Base-by-base conservation (phyloP, 2,329 filamentous ascomycete genomes). In the Monilinia aucupariae region DNA sequence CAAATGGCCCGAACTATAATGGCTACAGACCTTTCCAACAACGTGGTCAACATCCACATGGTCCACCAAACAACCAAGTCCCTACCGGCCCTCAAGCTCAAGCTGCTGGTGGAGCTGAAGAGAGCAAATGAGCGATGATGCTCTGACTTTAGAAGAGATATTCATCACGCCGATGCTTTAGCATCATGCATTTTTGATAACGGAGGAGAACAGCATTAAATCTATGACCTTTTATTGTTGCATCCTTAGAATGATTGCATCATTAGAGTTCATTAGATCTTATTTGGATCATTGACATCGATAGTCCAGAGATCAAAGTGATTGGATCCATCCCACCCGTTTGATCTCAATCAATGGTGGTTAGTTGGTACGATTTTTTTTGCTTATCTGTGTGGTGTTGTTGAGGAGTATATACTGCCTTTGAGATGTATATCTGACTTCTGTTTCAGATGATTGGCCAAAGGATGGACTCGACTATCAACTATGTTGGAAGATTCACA, bases 1-100 rank as follows among this genome's bases (percentile, higher is more conserved):
- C 80, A 37, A 52, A 34, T n/a, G 47, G 81, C 82, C 66, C 81
- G 85, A 70, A 74, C 59, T 78, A 78, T 48, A 85, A 81, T 70
- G 82, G 82, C 66, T 79, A 77, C 67, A 83, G 84, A 74, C 80
- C 78, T 66, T 81, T 79, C 65, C 77, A 78, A 59, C 76, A 73
- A 43, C 72, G 75, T 61, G 66, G 64, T 48, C 71, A 70, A 63
- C 72, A 79, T 65, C 75, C 77, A 64, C 75, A 78, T 67, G 72
- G 73, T 61, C 76, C 77, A 56, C 74, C 71, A 54, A 76, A 69
- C 59, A 71, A 72, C 67, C 74, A 74, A 62, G 70, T 69, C 62
- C 71, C 73, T 17, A 72, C 76, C 49, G 75, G 71, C 25, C 69
- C 76, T 45, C 78, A 78, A 65, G 61, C 67, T 49, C 70, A 73